A percentile compares a stretch with the other conserved stretches of the same genome.
phyloP scores from a whole-genome alignment of 164 flowering plant genomes.

The Vitis rupestris region DNA sequence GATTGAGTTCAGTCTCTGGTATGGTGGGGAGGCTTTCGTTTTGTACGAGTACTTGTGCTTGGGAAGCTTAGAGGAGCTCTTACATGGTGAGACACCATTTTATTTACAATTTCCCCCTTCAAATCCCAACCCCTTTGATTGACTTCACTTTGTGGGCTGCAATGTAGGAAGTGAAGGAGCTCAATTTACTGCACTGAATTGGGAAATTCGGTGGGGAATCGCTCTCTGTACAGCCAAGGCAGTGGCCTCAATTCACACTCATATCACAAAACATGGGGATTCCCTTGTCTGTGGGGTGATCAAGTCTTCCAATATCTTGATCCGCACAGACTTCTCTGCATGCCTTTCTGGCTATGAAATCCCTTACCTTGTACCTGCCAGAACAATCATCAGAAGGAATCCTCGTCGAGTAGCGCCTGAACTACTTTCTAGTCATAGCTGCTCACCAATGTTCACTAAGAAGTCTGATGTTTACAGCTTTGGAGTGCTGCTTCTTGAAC shows the following conservation, averaged over 20 bases:
- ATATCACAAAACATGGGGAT: slow-evolving; percentile 13
- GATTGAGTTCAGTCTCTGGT: slow-evolving; percentile 30
- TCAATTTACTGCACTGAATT: slow-evolving; percentile 26
- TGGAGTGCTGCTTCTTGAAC: slow-evolving; percentile 27
- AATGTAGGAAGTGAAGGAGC: slow-evolving; percentile 32
- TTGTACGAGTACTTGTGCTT: slow-evolving; percentile 29
- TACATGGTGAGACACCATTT: slow-evolving; percentile 27
- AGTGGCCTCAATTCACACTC: slow-evolving; percentile 22
- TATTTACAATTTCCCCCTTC: not conserved
- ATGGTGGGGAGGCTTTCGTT: slow-evolving; percentile 33
- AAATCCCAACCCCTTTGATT: not conserved
- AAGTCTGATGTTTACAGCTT: slow-evolving; percentile 24
- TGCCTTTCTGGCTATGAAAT: slow-evolving; percentile 24
- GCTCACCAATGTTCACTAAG: slow-evolving; percentile 6
- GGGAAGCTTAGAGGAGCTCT: slow-evolving; percentile 38
- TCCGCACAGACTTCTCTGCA: slow-evolving; percentile 22
- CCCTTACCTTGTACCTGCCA: slow-evolving; percentile 20
- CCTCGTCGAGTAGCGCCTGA: slow-evolving; percentile 22
- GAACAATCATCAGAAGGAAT: slow-evolving; percentile 19
- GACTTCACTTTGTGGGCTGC: not conserved
- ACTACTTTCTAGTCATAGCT: not conserved
- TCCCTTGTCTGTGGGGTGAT: slow-evolving; percentile 29
- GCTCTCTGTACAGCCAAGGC: slow-evolving; percentile 30
- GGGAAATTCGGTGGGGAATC: slow-evolving; percentile 20
- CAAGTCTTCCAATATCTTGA: slow-evolving; percentile 31